Base-by-base conservation (phyloP, 768 basidiomycete genomes). In the Pluteus cervinus region DNA sequence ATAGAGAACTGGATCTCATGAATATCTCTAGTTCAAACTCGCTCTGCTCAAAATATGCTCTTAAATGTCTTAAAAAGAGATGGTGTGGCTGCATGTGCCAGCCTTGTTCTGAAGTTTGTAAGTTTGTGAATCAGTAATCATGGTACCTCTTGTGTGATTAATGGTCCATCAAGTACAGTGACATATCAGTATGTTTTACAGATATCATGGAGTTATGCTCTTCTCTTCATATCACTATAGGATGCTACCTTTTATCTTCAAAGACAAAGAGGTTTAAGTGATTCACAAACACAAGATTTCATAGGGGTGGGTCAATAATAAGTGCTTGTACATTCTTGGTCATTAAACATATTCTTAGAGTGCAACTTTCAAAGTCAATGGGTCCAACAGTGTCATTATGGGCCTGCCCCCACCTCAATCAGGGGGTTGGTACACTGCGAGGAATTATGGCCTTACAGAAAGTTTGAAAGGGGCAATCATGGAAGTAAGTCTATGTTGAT, bases 381-480 rank as follows among this genome's bases (percentile, higher is more conserved):
- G 55, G 4, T 56, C 57, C 8, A 58, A 59, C 14, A 65, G 60
- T 4, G 53, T 71, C 8, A 56, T 73, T 7, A 60, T 73, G 44
- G 71, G 70, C 16, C 46, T 74, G 10, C 70, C 71, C 17, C 56
- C 59, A 6, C 61, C 60, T 1, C 61, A 55, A 3, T 52, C 66
- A 21, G 52, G 42, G 18, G n/a, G 24, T 5, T 57, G 59, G 57
- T 17, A 51, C 21, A 62, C 66, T 4, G 59, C 43, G 22, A 52
- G 71, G 36, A 73, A 65, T 43, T 73, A 65, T 41, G 62, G 63
- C 7, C 49, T 73, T 14, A 65, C 68, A 1, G 57, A 66, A 35
- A 70, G 62, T 4, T 42, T 72, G 5, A 51, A 64, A 0, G 51
- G 49, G 23, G 46, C 55, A 9, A 61, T 63, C 36, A 48, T 71